Base-by-base conservation (phyloP, 768 basidiomycete species). In the Mrakia gelida region DNA sequence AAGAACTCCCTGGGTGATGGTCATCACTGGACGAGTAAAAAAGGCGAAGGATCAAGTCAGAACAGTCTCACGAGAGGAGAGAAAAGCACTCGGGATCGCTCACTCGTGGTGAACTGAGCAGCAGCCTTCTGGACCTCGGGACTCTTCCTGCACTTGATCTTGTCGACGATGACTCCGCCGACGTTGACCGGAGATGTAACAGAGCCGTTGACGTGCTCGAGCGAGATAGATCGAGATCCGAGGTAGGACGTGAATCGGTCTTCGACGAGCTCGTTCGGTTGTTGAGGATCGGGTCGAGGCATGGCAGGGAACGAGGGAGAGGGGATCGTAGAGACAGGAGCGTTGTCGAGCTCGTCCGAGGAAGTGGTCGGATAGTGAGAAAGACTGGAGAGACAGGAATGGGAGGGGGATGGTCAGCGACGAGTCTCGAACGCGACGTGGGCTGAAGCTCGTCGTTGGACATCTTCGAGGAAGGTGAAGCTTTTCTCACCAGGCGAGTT, bases 1-100 rank as follows among this genome's bases (percentile, higher is more conserved):
- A 59, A 97, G 86, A 10, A 89, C 82, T 73, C 92, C 93, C 90
- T 92, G 91, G 13, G 88, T 88, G 16, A 92, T 90, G 2, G 90
- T 90, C 84, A 95, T 89, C 30, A 87, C 91, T 93, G 80, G 32
- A 38, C 15, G 71, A 72, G 26, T 34, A 52, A 52, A 34, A 21
- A 23, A 75, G 73, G 71, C 9, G 8, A 70, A 38, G 30, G 32
- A 28, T 15, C 30, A 28, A 45, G 73, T 62, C 30, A 41, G 41
- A 38, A 11, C 3, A 23, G 7, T 11, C 7, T 18, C 28, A 5
- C n/a, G 1, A 21, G 26, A 16, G 9, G 13, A 72, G 28, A 54
- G 15, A 4, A 9, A 11, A n/a, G 26, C 3, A 23, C 30, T 18
- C 8, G 11, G 38, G 7, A 10, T 45, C 2, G 56, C 75, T 45